phyloP scores from a whole-genome alignment of 2,329 filamentous ascomycete species.

The Cladorrhinum sp. region DNA sequence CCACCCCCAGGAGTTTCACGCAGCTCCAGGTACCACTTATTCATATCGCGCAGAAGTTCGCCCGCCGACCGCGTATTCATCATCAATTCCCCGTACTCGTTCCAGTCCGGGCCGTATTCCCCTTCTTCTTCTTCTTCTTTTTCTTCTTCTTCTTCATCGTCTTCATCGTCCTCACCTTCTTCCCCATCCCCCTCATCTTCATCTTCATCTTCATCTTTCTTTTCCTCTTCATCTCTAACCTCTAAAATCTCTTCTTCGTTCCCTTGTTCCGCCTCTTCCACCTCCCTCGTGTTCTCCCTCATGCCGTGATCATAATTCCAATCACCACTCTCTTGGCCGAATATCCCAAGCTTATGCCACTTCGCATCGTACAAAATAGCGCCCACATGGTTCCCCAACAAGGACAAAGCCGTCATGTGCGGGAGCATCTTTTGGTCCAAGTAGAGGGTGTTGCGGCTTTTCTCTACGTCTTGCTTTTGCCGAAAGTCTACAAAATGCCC shows the following conservation, averaged over 20 bases:
- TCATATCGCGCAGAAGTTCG: constrained; percentile 23
- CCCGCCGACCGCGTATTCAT: constrained; percentile 10
- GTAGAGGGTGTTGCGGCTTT: no score
- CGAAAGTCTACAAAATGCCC: constrained; percentile 26
- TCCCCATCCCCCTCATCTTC: background rate
- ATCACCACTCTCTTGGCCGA: no score
- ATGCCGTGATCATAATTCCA: no score
- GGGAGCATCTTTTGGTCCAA: constrained; percentile 29
- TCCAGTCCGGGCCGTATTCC: constrained; percentile 1
- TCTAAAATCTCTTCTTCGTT: no score
- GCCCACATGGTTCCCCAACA: constrained; percentile 20
- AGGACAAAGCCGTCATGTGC: constrained; percentile 29
- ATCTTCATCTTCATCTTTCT: background rate
- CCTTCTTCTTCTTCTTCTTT: background rate
- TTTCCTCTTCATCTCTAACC: background rate
- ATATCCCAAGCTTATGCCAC: constrained; percentile 27
- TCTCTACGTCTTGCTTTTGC: constrained; percentile 17
- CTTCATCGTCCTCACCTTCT: constrained; percentile 4
- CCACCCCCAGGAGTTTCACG: constrained; percentile 19
- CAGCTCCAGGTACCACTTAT: constrained; percentile 21
- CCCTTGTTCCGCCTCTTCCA: no score
- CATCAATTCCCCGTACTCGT: constrained; percentile 5
- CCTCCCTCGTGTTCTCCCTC: no score
- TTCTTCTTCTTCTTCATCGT: background rate
- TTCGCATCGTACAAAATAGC: constrained; percentile 31